phyloP scores from a whole-genome alignment of 495 filamentous ascomycete genomes.

The Penicillium arizonense region DNA sequence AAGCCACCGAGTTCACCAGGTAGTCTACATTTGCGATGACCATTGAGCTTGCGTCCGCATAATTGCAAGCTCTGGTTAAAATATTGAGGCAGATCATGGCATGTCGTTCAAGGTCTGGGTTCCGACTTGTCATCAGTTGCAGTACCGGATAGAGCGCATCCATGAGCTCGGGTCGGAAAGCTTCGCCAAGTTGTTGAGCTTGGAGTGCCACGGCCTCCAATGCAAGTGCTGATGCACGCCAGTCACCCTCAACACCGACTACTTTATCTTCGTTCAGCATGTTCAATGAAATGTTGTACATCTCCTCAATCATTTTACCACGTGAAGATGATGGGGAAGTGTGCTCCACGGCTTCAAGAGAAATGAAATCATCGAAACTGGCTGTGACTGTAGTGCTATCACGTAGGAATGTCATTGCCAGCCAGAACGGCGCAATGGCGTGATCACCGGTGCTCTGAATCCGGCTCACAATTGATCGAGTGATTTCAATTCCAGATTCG shows the following conservation, averaged over 20 bases:
- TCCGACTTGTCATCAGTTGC: slow-evolving; percentile 76
- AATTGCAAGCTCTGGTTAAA: slow-evolving; percentile 72
- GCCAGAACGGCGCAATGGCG: slow-evolving; percentile 75
- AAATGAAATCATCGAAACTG: slow-evolving; percentile 66
- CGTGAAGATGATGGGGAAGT: slow-evolving; percentile 38
- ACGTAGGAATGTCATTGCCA: slow-evolving; percentile 70
- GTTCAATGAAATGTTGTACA: slow-evolving; percentile 74
- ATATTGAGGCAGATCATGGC: slow-evolving; percentile 82
- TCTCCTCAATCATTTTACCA: slow-evolving; percentile 64
- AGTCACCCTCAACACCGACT: slow-evolving; percentile 57
- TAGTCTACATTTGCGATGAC: slow-evolving; percentile 95
- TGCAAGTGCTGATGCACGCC: slow-evolving; percentile 67
- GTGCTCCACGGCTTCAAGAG: slow-evolving; percentile 37
- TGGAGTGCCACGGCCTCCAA: slow-evolving; percentile 73
- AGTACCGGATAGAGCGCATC: slow-evolving; percentile 89
- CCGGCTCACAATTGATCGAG: slow-evolving; percentile 57
- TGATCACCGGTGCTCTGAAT: slow-evolving; percentile 54
- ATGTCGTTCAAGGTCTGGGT: slow-evolving; percentile 69
- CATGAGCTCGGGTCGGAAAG: slow-evolving; percentile 82
- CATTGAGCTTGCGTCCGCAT: slow-evolving; percentile 69
- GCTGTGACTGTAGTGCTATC: slow-evolving; percentile 40
- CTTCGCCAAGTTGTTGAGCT: slow-evolving; percentile 60
- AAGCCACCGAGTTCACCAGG: slow-evolving; percentile 85
- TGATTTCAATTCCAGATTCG: slow-evolving; percentile 42
- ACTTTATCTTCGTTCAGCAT: slow-evolving; percentile 53